Evolutionary conservation across 345 rosid species (phyloP).

Genomic region (Excoecaria agallocha): DNA sequence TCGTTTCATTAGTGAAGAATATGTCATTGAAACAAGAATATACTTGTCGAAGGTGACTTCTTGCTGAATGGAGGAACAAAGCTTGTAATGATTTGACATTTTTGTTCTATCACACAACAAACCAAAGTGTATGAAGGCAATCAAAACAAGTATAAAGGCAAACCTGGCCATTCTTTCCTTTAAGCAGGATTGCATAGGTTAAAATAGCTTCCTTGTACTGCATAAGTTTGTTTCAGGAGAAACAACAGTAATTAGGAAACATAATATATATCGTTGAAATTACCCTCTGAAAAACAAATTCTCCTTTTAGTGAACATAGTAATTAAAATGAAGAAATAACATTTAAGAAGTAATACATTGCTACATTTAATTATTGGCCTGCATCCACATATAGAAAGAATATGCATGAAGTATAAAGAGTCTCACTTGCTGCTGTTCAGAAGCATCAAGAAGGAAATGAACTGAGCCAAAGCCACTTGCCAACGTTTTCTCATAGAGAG

Average conservation of each 20-base stretch:
- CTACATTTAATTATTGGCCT: neutral
- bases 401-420: constrained; percentile 12
- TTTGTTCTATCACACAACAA: neutral
- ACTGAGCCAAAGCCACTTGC: constrained; percentile 96
- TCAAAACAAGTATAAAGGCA: constrained; percentile 16
- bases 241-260: constrained; percentile 1
- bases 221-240: constrained; percentile 13
- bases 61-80: neutral
- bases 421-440: constrained; percentile 91
- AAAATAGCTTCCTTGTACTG: constrained; percentile 95
- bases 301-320: neutral
- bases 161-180: constrained; percentile 65
- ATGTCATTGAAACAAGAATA: neutral
- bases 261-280: neutral
- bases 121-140: neutral
- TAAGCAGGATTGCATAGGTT: constrained; percentile 79
- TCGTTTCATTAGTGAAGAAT: neutral
- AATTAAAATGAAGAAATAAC: neutral
- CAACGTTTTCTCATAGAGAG: constrained; percentile 92
- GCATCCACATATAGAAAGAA: constrained; percentile 3
- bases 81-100: neutral
- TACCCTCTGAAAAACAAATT: neutral
- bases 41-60: neutral
- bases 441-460: constrained; percentile 93
- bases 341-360: neutral